A percentile compares a stretch with the other conserved stretches of the same genome.
Evolutionary conservation across 2,329 filamentous ascomycete species (phyloP).

Genomic region (Trichoderma oligosporum): DNA sequence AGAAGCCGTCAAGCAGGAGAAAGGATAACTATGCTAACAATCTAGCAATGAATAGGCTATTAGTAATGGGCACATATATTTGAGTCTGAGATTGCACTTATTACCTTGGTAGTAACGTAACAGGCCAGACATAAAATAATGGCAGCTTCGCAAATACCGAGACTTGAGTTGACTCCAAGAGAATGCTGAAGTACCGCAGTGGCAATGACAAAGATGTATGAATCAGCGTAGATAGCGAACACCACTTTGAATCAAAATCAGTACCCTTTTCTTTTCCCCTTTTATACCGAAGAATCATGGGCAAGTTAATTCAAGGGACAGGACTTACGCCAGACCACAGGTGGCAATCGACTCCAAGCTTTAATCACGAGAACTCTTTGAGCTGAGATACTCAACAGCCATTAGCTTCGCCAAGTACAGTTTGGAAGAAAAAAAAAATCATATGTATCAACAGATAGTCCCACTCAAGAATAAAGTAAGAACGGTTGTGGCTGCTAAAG

Average conservation of each 20-base stretch:
- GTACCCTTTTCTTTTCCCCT: too few relatives aligned
- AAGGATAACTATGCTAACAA: constrained; percentile 27
- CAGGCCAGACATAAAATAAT: constrained; percentile 59
- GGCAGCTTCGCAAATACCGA: constrained; percentile 51
- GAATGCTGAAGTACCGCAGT: constrained; percentile 55
- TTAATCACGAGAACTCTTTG: constrained; percentile 38
- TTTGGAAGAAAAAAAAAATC: neutral
- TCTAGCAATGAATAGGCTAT: constrained; percentile 25
- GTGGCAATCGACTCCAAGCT: constrained; percentile 40
- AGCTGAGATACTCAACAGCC: constrained; percentile 25
- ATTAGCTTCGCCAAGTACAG: neutral
- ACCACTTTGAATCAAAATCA: constrained; percentile 43
- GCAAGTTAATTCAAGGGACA: neutral
- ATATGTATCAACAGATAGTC: constrained; percentile 18
- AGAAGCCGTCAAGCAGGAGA: neutral
- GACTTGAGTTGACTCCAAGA: constrained; percentile 51
- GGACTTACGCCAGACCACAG: constrained; percentile 42
- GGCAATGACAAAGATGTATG: constrained; percentile 56
- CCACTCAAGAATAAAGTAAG: constrained; percentile 38
- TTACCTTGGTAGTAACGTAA: constrained; percentile 61
- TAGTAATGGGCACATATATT: neutral
- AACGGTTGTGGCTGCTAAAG: constrained; percentile 34
- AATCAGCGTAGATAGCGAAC: constrained; percentile 57
- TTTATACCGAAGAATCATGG: too few relatives aligned
- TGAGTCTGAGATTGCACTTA: neutral